Conservation (phyloP, 495 filamentous ascomycete species). For the Usnea hakonensis region DNA sequence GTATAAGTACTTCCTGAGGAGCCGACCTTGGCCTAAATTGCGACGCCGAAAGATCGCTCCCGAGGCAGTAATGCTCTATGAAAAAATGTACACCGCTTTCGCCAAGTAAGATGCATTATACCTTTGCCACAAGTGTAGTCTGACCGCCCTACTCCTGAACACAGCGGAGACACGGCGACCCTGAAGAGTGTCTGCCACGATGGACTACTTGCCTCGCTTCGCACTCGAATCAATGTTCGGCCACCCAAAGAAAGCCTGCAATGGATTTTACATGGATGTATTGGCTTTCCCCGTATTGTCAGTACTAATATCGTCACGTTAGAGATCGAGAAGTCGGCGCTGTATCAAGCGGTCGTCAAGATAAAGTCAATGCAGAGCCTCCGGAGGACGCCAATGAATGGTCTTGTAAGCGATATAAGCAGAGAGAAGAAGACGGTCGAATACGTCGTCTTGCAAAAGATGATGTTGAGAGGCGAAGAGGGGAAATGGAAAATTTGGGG, state of each 20-base stretch:
- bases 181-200: slow-evolving; percentile 53
- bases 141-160: slow-evolving; percentile 1
- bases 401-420: slow-evolving; percentile 22
- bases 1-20: slow-evolving; percentile 37
- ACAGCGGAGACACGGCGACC: slow-evolving; percentile 49
- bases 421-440: slow-evolving; percentile 61
- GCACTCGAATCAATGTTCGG: slow-evolving; percentile 48
- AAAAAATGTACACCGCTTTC: slow-evolving; percentile 62
- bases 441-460: slow-evolving; percentile 69
- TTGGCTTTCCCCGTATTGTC: slow-evolving; percentile 50
- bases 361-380: slow-evolving; percentile 62
- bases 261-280: slow-evolving; percentile 64
- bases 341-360: slow-evolving; percentile 67
- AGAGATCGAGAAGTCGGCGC: slow-evolving; percentile 38
- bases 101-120: slow-evolving; percentile 44
- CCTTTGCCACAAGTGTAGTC: background rate
- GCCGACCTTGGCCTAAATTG: slow-evolving; percentile 40
- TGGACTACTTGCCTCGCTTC: slow-evolving; percentile 51
- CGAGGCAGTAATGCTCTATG: slow-evolving; percentile 53
- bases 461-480: slow-evolving; percentile 47
- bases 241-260: slow-evolving; percentile 40
- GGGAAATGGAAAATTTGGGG: slow-evolving; percentile 73
- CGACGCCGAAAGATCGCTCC: slow-evolving; percentile 37
- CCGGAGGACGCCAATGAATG: slow-evolving; percentile 32
- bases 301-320: slow-evolving; percentile 49